Conservation (phyloP, 495 filamentous ascomycete species). For the Xylaria grammica region DNA sequence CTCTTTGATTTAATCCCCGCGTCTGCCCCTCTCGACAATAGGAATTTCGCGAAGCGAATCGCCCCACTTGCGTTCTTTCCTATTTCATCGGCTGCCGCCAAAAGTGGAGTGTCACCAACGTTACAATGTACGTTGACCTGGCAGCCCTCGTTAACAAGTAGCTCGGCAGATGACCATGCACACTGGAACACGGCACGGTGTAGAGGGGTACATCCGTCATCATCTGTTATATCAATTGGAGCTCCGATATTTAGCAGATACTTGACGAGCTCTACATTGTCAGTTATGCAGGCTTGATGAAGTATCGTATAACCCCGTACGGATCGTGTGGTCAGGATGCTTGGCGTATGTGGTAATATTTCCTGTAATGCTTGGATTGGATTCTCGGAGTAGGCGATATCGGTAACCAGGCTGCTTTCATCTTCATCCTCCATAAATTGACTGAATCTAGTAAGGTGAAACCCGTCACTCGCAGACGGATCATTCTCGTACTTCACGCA, state of each 20-base stretch:
- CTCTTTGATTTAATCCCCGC: neutral
- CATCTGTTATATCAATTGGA: neutral
- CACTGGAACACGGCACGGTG: neutral
- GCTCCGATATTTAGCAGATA: neutral
- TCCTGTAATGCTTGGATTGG: neutral
- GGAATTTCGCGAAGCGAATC: neutral
- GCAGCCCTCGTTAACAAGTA: slow-evolving; percentile 1
- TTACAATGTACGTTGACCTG: neutral
- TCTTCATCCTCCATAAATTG: neutral
- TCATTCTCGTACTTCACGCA: neutral
- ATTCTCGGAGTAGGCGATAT: neutral
- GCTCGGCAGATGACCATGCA: neutral
- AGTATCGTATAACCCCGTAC: neutral
- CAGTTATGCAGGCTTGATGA: neutral
- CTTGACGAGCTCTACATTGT: neutral
- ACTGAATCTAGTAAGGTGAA: neutral
- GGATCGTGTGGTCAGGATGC: neutral
- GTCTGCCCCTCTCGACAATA: neutral
- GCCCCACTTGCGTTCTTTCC: neutral
- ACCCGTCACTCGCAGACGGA: neutral
- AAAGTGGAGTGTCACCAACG: neutral
- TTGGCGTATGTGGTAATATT: neutral
- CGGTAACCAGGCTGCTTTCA: neutral
- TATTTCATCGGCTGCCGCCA: neutral
- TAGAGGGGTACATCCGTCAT: neutral